Evolutionary conservation across 2,329 filamentous ascomycete genomes (phyloP), one percentile per base, ranked within the genome.

Genomic region (Alternaria brassicae): DNA sequence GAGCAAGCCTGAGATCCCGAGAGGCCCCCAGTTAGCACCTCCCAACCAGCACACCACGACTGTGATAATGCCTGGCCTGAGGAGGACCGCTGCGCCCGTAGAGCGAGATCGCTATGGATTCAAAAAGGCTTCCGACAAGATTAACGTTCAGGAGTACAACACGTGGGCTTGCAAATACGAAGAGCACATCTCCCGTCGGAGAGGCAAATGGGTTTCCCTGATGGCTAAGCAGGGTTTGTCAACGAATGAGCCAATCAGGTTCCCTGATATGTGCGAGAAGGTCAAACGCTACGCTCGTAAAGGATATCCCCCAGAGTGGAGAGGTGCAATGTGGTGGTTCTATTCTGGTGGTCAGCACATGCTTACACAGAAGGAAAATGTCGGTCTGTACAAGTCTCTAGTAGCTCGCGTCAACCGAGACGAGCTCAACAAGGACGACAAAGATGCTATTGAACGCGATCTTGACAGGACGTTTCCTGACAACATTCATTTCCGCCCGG

Each of bases 261-360:
- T 98, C 68, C 94, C 94, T 1, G 85, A 89, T 1, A 90, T 89
- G 53, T 91, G 88, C 49, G 86, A 89, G 44, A 96, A 96, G 78
- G 88, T 95, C 41, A 97, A 96, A 79, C 86, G 93, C 17, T 97
- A 95, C 74, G 87, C 97, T 48, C 88, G 93, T 51, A 98, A 97
- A 78, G 94, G 94, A 15, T 94, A 97, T 49, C 94, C 94, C 3
- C 92, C 93, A 0, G 92, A 97, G 66, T 96, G 93, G 88, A 88
- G 94, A 71, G 94, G 94, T n/a, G 90, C 91, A 6, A 94, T 94
- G 44, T 98, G 94, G 94, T 98, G 96, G 77, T 97, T 91, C 80
- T 98, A 97, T 75, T 92, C 93, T 10, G 92, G 92, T 19, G 94
- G 94, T 1, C 92, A 92, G 23, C 88, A 89, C 44, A 90, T 92